These are phyloP conservation scores for Aspergillus texensis DNA, from an alignment of 2,329 filamentous ascomycete species.

Conservation along the genomic window DNA sequence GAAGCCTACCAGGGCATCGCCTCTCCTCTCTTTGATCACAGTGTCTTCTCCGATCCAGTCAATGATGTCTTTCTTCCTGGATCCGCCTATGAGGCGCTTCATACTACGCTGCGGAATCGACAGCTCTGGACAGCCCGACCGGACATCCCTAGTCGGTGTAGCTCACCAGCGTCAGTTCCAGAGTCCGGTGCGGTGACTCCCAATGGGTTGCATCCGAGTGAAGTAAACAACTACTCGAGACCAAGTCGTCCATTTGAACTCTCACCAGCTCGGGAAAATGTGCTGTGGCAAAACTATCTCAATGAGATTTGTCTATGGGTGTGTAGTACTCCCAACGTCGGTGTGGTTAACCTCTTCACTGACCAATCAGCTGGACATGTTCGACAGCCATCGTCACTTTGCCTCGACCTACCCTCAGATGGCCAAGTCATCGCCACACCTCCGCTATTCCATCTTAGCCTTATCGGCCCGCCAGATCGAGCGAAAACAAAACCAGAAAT, in stretches of 20 bases:
- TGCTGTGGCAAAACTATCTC: constrained; percentile 36
- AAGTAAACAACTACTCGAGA: constrained; percentile 11
- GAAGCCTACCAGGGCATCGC: constrained; percentile 23
- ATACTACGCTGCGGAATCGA: constrained; percentile 49
- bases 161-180: constrained; percentile 24
- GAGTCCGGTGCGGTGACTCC: constrained; percentile 16
- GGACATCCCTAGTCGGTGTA: constrained; percentile 37
- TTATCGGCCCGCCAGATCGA: constrained; percentile 57
- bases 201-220: constrained; percentile 7
- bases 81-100: constrained; percentile 51
- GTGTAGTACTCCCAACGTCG: neutral
- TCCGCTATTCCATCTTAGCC: constrained; percentile 55
- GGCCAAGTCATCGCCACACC: constrained; percentile 47
- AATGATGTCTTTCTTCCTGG: constrained; percentile 55
- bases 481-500: constrained; percentile 43
- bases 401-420: constrained; percentile 52
- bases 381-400: constrained; percentile 54
- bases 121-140: constrained; percentile 51
- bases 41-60: constrained; percentile 27
- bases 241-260: constrained; percentile 28
- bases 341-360: neutral
- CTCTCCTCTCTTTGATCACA: constrained; percentile 28
- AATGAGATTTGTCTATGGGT: constrained; percentile 36
- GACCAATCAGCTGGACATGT: constrained; percentile 52
- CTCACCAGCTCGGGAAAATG: constrained; percentile 33